Evolutionary conservation across 2,329 filamentous ascomycete genomes (phyloP), one percentile per base, ranked within the genome.

Genomic region (Aureobasidium sp.): DNA sequence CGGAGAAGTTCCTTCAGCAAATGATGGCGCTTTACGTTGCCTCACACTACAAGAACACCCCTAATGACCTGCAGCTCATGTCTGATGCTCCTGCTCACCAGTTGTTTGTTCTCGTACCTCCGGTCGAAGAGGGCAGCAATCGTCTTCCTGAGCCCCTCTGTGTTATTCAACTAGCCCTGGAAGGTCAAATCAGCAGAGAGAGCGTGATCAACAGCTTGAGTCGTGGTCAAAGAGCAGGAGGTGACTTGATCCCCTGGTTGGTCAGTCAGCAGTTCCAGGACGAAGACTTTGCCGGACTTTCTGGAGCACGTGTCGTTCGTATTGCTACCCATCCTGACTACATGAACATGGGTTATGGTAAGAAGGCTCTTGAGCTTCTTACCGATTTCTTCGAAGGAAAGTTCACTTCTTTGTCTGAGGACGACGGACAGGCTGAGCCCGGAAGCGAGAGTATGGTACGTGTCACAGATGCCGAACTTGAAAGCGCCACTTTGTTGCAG

Each of bases 251-350:
- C 62, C 94, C 94, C 0, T 99, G 94, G 94, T 83, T 97, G 36
- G 90, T 99, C 65, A 96, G 91, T 73, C 92, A 97, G 72, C 94
- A 99, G 72, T 99, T 96, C 78, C 94, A 97, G 71, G 94, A 99
- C 69, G 91, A 96, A 66, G 91, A 97, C 66, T 99, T 99, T 72
- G 94, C 93, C 13, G 87, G 89, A 44, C 81, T 99, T 0, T 97
- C 93, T 14, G 95, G 94, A 61, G 94, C 93, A 37, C 85, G 94
- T 64, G 79, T 99, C 50, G 93, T 99, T 16, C 86, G 94, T 53
- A 97, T 99, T 69, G 94, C 95, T 25, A 97, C 94, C 0, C 96
- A 97, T 72, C 94, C 95, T 0, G 92, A 97, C 67, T 97, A 96
- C 68, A 81, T 88, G 58, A 85, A 82, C 50, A 96, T 95, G 90